Evolutionary conservation across 2,329 filamentous ascomycete species (phyloP).

Genomic region (Neonectria neomacrospora): DNA sequence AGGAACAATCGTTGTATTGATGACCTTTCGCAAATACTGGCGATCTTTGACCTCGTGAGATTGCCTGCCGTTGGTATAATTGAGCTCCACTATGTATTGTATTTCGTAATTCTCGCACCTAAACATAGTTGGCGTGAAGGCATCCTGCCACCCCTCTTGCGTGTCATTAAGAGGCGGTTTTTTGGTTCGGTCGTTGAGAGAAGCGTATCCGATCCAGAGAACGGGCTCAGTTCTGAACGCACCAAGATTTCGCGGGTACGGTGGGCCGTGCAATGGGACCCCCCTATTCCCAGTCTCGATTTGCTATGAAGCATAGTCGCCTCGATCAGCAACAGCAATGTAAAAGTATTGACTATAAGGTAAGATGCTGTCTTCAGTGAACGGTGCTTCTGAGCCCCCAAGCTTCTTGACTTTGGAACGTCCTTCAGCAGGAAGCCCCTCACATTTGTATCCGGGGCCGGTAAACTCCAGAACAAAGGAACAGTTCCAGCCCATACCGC

Average conservation of each 20-base stretch:
- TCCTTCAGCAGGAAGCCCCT: constrained; percentile 26
- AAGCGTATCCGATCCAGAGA: constrained; percentile 39
- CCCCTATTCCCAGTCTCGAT: constrained; percentile 15
- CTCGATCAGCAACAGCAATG: constrained; percentile 26
- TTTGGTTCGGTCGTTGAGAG: constrained; percentile 27
- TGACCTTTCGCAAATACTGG: constrained; percentile 31
- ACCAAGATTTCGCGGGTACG: constrained; percentile 38
- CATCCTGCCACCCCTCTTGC: constrained; percentile 27
- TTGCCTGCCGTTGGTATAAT: constrained; percentile 31
- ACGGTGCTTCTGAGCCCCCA: constrained; percentile 31
- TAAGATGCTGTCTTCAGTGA: constrained; percentile 23
- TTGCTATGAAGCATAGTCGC: constrained; percentile 38
- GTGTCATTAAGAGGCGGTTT: constrained; percentile 18
- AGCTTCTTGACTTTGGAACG: constrained; percentile 31
- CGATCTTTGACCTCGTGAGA: constrained; percentile 30
- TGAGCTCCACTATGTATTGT: constrained; percentile 36
- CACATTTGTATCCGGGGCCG: constrained; percentile 38
- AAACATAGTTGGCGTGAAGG: constrained; percentile 37
- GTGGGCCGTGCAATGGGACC: constrained; percentile 22
- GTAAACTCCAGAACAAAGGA: constrained; percentile 34
- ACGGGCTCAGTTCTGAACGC: constrained; percentile 40
- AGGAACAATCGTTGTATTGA: constrained; percentile 33
- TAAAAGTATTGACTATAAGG: constrained; percentile 34
- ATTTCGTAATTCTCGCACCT: constrained; percentile 40
- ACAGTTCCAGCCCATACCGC: constrained; percentile 40